Evolutionary conservation across 148 eudicot species (phyloP), one percentile per base, ranked within the genome.

Genomic region (Fagopyrum tataricum): DNA sequence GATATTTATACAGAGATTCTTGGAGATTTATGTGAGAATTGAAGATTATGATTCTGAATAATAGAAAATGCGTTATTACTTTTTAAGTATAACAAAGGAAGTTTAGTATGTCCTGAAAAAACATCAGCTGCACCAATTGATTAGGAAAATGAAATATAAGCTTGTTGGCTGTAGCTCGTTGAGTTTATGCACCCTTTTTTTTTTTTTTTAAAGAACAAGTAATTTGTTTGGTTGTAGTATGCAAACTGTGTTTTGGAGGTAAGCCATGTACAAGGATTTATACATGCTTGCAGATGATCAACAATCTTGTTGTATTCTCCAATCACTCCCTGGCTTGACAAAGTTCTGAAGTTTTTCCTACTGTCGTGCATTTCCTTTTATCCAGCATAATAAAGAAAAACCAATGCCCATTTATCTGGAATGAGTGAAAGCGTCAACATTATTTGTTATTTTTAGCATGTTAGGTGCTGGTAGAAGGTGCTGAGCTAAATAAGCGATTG

Each of bases 1-100:
- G 59, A 53, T 53, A 53, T 17, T 53, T 53, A 53, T 53, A n/a
- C n/a, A 53, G 59, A 53, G 59, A 53, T 53, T 53, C 59, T n/a
- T n/a, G 59, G 23, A 18, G 59, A 53, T 48, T 13, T 11, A 48
- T 13, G 11, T 13, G 52, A 31, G 52, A 48, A 48, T 48, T 48
- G 37, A 31, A 2, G 12, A 48, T 48, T 48, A 13, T 48, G 52
- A 48, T 13, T 48, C 15, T 12, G 15, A 48, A 13, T 13, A 48
- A 48, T 9, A 53, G n/a, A n/a, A n/a, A 17, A 53, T 53, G 59
- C 59, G 18, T 53, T 8, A n/a, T 53, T 1, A 31, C 37, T 31
- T 31, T 31, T 0, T 31, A 31, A 31, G 37, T 31, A 31, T 3
- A 53, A 5, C 59, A 53, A 4, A 53, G 21, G 7, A 3, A 31